phyloP scores from a whole-genome alignment of 2,329 filamentous ascomycete species.

The Blastomyces emzantsi region DNA sequence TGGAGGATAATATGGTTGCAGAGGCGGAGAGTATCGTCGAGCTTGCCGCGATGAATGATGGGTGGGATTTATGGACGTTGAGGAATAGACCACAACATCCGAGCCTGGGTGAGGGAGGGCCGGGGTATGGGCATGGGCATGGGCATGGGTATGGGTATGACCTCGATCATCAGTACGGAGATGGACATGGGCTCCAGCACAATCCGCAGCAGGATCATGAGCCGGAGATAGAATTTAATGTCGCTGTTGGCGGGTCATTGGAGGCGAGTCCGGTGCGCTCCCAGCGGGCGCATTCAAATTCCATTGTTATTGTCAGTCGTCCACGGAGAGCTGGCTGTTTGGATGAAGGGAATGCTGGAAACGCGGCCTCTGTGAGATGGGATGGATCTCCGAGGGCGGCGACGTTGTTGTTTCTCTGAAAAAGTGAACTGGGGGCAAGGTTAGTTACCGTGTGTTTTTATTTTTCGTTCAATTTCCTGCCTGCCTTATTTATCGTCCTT shows the following conservation, averaged over 20 bases:
- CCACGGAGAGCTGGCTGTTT: not conserved
- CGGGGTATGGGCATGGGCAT: not conserved
- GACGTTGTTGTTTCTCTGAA: not conserved
- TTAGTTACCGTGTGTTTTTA: not conserved
- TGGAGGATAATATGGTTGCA: constrained; percentile 8
- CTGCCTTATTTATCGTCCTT: no score
- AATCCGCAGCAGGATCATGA: not conserved
- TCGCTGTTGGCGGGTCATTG: constrained; percentile 1
- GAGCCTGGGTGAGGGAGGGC: not conserved
- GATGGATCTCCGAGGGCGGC: not conserved
- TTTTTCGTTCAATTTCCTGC: not conserved
- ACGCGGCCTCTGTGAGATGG: not conserved
- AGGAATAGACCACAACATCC: not conserved
- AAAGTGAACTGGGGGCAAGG: not conserved
- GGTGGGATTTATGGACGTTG: constrained; percentile 1
- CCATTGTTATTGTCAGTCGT: constrained; percentile 1
- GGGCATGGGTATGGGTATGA: not conserved
- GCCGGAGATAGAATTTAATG: constrained; percentile 6
- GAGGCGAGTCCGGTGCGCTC: constrained; percentile 6
- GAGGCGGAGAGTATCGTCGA: constrained; percentile 10
- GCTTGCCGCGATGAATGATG: constrained; percentile 2
- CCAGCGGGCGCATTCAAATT: constrained; percentile 6
- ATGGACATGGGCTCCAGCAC: not conserved
- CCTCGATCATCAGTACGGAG: not conserved
- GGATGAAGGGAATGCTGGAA: not conserved